phyloP scores from a whole-genome alignment of 2,329 filamentous ascomycete genomes.

The Coniochaeta sp. region DNA sequence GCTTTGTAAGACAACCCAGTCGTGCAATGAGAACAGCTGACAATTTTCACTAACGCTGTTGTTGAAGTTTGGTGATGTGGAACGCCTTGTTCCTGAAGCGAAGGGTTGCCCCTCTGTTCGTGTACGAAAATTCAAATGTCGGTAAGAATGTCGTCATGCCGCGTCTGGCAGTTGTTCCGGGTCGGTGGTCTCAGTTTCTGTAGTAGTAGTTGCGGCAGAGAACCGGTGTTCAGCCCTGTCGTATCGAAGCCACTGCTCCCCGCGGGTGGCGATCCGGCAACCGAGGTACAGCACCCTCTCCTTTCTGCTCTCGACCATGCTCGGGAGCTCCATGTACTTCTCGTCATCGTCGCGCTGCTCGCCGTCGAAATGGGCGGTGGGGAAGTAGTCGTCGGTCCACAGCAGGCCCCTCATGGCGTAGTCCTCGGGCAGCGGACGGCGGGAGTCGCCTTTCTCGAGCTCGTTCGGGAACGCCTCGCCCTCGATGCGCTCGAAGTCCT shows the following conservation, averaged over 20 bases:
- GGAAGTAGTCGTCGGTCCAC: constrained; percentile 54
- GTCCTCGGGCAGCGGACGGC: constrained; percentile 60
- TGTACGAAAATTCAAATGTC: too few relatives aligned
- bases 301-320: constrained; percentile 48
- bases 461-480: constrained; percentile 36
- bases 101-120: too few relatives aligned
- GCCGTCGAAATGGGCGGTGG: constrained; percentile 48
- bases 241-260: constrained; percentile 38
- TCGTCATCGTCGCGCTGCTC: constrained; percentile 61
- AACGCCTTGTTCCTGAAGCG: too few relatives aligned
- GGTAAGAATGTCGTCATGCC: too few relatives aligned
- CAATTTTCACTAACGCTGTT: too few relatives aligned
- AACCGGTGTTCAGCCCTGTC: constrained; percentile 31
- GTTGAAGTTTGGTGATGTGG: too few relatives aligned
- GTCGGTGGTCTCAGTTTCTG: too few relatives aligned
- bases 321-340: constrained; percentile 54
- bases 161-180: constrained; percentile 16
- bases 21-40: too few relatives aligned
- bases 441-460: constrained; percentile 27
- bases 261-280: constrained; percentile 32
- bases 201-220: too few relatives aligned
- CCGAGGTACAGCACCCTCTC: constrained; percentile 55
- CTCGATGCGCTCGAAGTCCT: constrained; percentile 27
- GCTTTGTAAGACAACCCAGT: too few relatives aligned
- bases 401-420: constrained; percentile 58